Evolutionary conservation across 2,329 filamentous ascomycete genomes (phyloP), one percentile per base, ranked within the genome.

Genomic region (Aspergillus neoniger): DNA sequence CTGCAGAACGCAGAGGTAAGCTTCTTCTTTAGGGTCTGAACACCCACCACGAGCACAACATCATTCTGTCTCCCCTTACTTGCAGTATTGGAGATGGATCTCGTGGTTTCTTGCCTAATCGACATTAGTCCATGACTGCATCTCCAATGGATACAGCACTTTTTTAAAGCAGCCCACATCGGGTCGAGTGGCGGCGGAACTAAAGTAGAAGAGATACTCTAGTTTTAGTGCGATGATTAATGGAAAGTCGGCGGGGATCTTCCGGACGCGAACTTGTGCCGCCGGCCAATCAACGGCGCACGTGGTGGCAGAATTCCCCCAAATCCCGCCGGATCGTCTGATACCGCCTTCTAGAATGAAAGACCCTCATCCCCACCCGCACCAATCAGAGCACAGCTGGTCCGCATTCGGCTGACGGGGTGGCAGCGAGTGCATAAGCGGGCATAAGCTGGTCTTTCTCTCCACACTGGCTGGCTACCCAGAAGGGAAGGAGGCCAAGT

Each of bases 241-340:
- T 28, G 25, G 25, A 8, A 28, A 23, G 41, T 23, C 19, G 41
- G 41, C 41, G 58, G 57, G 21, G 44, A 41, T 41, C 5, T 47
- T 55, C 41, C 53, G 39, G 28, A 21, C 36, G 17, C 32, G 19
- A 30, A 41, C 63, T 61, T 55, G 54, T 41, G 19, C 63, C 63
- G 56, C 25, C 30, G 64, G n/a, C 72, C 72, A 74, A 74, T 73
- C 25, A 71, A 54, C 15, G 3, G 3, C n/a, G 64, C 72, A 74
- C 72, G 72, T 74, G 72, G 62, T 23, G 68, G 71, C 71, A 74
- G 68, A 71, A 72, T 69, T n/a, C 1, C 43, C 23, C 23, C 28
- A 30, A 71, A 72, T 69, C 21, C 2, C 43, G 30, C 32, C 28
- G 32, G 63, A 65, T 66, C 55, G 55, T 23, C 54, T 48, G n/a